These are phyloP conservation scores for Colletotrichum coccodes DNA, from an alignment of 2,329 filamentous ascomycete genomes.

Conservation along the genomic window DNA sequence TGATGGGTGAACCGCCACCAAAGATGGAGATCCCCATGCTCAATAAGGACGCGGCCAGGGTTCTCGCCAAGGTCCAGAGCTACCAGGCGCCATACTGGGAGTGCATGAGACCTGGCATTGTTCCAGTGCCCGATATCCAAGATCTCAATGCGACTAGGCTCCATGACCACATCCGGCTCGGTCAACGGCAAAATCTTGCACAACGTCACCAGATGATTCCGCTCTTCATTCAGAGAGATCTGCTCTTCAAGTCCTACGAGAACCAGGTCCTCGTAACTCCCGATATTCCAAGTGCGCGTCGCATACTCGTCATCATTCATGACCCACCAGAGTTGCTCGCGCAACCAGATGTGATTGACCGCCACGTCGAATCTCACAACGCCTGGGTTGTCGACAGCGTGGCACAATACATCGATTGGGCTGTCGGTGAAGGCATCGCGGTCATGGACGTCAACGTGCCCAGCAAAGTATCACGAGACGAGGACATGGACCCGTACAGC, in stretches of 20 bases:
- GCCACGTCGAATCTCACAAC: conserved; percentile 83
- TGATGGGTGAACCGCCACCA: conserved; percentile 93
- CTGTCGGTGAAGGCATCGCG: conserved; percentile 77
- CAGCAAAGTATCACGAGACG: conserved; percentile 74
- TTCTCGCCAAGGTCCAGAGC: conserved; percentile 68
- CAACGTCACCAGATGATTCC: conserved; percentile 82
- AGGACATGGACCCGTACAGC: conserved; percentile 61
- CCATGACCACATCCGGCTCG: conserved; percentile 82
- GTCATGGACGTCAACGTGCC: conserved; percentile 95
- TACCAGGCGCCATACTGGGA: conserved; percentile 82
- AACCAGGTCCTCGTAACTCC: conserved; percentile 88
- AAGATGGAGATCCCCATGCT: conserved; percentile 66
- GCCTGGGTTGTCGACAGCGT: conserved; percentile 88
- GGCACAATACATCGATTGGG: conserved; percentile 87
- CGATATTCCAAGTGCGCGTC: conserved; percentile 71
- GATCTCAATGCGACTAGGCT: conserved; percentile 70
- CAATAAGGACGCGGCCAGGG: conserved; percentile 65
- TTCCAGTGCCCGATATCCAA: conserved; percentile 63
- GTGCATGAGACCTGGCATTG: conserved; percentile 79
- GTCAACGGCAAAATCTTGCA: conserved; percentile 77
- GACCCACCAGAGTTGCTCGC: conserved; percentile 83
- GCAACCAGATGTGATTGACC: conserved; percentile 75
- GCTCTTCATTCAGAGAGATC: conserved; percentile 80
- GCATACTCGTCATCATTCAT: conserved; percentile 87
- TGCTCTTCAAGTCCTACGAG: conserved; percentile 80